Evolutionary conservation across 2,329 filamentous ascomycete species (phyloP).

Genomic region (Pseudofabraea citricarpa): DNA sequence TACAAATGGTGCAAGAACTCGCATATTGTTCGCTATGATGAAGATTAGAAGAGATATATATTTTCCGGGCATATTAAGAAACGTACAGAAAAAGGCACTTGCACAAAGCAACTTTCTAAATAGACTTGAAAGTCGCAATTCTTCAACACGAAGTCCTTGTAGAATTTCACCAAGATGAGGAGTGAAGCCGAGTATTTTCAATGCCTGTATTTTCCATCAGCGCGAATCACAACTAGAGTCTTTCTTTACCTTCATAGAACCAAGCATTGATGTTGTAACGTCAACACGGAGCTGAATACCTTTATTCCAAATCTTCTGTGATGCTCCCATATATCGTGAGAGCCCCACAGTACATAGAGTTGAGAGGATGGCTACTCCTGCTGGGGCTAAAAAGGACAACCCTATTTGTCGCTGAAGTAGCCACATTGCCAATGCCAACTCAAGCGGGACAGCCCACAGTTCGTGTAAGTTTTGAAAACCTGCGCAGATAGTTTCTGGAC

Average conservation of each 20-base stretch:
- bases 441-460: constrained; percentile 25
- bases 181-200: constrained; percentile 30
- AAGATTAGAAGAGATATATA: not conserved
- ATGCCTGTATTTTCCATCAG: constrained; percentile 13
- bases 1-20: constrained; percentile 29
- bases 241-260: constrained; percentile 23
- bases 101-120: constrained; percentile 30
- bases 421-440: constrained; percentile 23
- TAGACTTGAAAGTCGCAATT: constrained; percentile 33
- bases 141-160: constrained; percentile 31
- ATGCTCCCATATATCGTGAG: constrained; percentile 18
- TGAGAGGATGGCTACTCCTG: constrained; percentile 20
- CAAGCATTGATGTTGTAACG: constrained; percentile 24
- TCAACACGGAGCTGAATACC: constrained; percentile 26
- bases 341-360: constrained; percentile 17
- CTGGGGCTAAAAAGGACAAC: constrained; percentile 19
- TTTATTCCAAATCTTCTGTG: constrained; percentile 26
- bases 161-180: constrained; percentile 28
- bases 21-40: constrained; percentile 17
- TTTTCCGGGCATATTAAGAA: not conserved
- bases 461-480: constrained; percentile 27
- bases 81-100: constrained; percentile 15
- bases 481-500: constrained; percentile 17
- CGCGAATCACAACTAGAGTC: too few species aligned
- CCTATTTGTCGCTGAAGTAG: constrained; percentile 25